phyloP scores from a whole-genome alignment of 345 rosid genomes.

The Reutealis trisperma region DNA sequence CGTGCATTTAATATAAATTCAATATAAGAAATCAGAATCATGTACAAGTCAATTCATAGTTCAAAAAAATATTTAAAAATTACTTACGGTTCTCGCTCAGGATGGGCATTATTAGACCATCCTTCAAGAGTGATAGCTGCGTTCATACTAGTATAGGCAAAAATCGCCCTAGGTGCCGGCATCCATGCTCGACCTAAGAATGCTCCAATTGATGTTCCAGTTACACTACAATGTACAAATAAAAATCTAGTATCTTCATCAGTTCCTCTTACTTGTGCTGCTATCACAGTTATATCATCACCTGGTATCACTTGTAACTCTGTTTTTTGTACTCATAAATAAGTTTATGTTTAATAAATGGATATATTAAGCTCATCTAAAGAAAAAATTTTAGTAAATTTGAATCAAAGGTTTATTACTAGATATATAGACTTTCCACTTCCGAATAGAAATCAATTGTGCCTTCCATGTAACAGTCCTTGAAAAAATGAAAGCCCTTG shows the following conservation, averaged over 20 bases:
- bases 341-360: no score
- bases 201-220: conserved; percentile 43
- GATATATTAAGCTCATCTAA: background rate
- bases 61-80: no score
- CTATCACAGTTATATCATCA: conserved; percentile 40
- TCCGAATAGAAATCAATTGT: conserved; percentile 77
- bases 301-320: conserved; percentile 39
- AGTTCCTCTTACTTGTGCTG: conserved; percentile 57
- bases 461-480: conserved; percentile 70
- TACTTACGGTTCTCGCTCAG: no score
- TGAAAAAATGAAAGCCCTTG: conserved; percentile 70
- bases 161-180: conserved; percentile 45
- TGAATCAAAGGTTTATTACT: conserved; percentile 23
- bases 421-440: conserved; percentile 59
- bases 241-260: conserved; percentile 52
- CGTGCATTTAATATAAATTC: no score
- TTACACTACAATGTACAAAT: conserved; percentile 53
- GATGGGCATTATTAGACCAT: conserved; percentile 48
- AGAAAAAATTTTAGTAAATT: no score
- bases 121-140: conserved; percentile 41
- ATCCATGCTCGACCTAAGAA: conserved; percentile 70
- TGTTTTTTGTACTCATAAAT: conserved; percentile 29
- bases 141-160: conserved; percentile 49
- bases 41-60: no score
- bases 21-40: no score